Evolutionary conservation across 73 alveolate genomes (phyloP).

Genomic region (Uronychia binucleata): DNA sequence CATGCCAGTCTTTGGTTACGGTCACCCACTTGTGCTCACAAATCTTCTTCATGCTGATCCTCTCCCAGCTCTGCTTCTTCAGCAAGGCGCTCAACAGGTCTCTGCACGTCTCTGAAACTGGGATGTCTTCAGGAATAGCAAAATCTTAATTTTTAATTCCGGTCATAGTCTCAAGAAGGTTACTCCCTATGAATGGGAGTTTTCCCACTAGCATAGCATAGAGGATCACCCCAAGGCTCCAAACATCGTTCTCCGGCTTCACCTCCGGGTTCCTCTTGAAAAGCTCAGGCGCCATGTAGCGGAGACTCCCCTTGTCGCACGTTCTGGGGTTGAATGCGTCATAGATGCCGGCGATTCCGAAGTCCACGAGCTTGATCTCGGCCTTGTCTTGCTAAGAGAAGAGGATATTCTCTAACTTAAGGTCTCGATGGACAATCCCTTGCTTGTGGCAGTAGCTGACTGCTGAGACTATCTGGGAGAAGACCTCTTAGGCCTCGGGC

Average conservation of each 20-base stretch:
- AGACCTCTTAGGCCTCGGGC: not conserved
- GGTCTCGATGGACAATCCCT: conserved; percentile 71
- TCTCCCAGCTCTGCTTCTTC: not conserved
- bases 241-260: conserved; percentile 58
- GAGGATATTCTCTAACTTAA: conserved; percentile 74
- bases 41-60: not conserved
- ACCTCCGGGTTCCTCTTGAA: conserved; percentile 4
- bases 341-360: conserved; percentile 46
- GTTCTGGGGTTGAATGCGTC: conserved; percentile 10
- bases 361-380: conserved; percentile 67
- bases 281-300: conserved; percentile 57
- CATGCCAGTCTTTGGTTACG: not conserved
- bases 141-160: not conserved
- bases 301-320: conserved; percentile 37
- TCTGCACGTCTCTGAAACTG: not conserved
- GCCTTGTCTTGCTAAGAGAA: conserved; percentile 41
- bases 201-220: conserved; percentile 52
- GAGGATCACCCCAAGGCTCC: conserved; percentile 74
- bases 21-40: not conserved
- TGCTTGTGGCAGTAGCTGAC: conserved; percentile 50
- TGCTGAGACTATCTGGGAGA: not conserved
- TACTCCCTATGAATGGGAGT: conserved; percentile 68
- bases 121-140: not conserved
- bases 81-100: not conserved
- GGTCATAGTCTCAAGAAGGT: not conserved